Base-by-base conservation (phyloP, 2,329 filamentous ascomycete species). In the Pseudopyricularia javanii region DNA sequence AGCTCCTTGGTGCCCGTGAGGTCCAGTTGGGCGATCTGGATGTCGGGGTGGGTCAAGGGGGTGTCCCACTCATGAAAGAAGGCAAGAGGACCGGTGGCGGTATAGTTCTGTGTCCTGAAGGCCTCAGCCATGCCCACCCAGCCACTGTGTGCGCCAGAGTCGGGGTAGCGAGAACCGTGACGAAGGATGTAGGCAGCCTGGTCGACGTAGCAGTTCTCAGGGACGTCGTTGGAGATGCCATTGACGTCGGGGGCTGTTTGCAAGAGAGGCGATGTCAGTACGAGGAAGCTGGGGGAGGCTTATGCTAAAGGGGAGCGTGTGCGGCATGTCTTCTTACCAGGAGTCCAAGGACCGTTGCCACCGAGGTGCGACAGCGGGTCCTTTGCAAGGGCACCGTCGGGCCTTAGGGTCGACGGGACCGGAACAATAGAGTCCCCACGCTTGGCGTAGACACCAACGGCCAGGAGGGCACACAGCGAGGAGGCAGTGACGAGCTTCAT, bases 151-250 rank as follows among this genome's bases (percentile, higher is more conserved):
- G 82, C 79, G 4, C 80, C 78, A 1, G 66, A 66, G 56, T 84
- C 82, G 0, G 80, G 81, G 59, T 77, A 86, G 43, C 81, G 71
- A 43, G 78, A 82, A 17, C 82, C 82, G 66, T 84, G 82, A 17
- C 80, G 74, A 2, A 73, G 71, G 33, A 80, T 66, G 56, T 81
- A 83, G 5, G 78, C 76, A 3, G 76, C 80, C 59, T 81, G 74
- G 54, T 85, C 78, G 4, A 85, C 74, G 9, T 66, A 67, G 61
- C 82, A 85, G 45, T 73, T 70, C 1, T 74, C 68, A 0, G 81
- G 81, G 1, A 79, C 68, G 4, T 74, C 69, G 30, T 73, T 66
- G 0, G 75, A 74, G 53, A 84, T 78, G 12, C 67, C 70, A 55
- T 76, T 73, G 48, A 82, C 72, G 58, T 83, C 74, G 11, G 78